Evolutionary conservation across 129 eudicot species (phyloP).

Genomic region (Mikania micrantha): DNA sequence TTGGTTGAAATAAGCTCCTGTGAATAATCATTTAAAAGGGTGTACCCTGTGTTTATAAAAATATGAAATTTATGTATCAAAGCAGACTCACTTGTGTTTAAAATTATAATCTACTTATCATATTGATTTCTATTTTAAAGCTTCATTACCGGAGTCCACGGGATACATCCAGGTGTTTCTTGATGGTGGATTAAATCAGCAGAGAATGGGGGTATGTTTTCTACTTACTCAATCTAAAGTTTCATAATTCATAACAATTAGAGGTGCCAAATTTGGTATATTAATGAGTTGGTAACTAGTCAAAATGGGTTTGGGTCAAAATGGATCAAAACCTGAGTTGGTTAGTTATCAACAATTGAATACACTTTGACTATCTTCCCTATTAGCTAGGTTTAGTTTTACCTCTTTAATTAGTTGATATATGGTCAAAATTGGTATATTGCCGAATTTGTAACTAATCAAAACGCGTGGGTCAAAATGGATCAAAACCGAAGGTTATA

Average conservation of each 20-base stretch:
- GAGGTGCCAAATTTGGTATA: not conserved
- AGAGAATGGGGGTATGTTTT: slow-evolving; percentile 92
- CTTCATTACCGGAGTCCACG: slow-evolving; percentile 63
- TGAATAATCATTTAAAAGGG: too few relatives aligned
- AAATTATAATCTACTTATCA: slow-evolving; percentile 8
- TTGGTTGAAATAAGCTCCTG: not conserved
- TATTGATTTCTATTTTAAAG: slow-evolving; percentile 17
- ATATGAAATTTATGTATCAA: slow-evolving; percentile 2
- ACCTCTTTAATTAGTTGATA: too few relatives aligned
- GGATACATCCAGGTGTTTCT: slow-evolving; percentile 96
- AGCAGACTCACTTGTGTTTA: slow-evolving; percentile 39
- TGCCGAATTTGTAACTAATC: too few relatives aligned
- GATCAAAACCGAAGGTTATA: too few relatives aligned
- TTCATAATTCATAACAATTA: not conserved
- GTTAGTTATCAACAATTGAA: too few relatives aligned
- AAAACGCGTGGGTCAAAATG: too few relatives aligned
- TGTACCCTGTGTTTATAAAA: too few relatives aligned
- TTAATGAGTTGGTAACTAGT: not conserved
- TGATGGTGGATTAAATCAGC: slow-evolving; percentile 98
- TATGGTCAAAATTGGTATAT: too few relatives aligned
- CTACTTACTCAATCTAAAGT: not conserved
- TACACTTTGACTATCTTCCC: too few relatives aligned
- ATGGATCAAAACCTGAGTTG: not conserved
- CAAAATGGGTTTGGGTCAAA: slow-evolving; percentile 3
- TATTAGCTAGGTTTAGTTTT: too few relatives aligned